phyloP scores from a whole-genome alignment of 306 rosid species.

The Rosa chinensis region DNA sequence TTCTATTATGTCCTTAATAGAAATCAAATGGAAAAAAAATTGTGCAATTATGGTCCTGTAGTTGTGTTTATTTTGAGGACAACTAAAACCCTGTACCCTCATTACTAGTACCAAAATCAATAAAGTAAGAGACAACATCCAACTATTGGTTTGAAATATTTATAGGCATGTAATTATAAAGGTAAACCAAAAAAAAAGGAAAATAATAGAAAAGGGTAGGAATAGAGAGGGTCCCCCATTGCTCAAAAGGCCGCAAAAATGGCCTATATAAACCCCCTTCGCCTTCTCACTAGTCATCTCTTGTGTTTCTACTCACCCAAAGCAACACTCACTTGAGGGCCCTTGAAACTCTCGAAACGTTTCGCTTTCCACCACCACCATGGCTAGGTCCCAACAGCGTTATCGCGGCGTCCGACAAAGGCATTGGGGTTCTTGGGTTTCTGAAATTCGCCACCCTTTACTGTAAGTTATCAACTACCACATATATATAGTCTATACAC shows the following conservation, averaged over 20 bases:
- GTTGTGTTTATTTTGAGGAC: not conserved
- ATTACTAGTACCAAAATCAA: not conserved
- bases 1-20: not conserved
- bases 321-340: not conserved
- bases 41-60: not conserved
- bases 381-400: slow-evolving; percentile 73
- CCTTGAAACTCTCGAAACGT: not conserved
- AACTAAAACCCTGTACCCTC: not conserved
- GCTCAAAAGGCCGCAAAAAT: slow-evolving; percentile 14
- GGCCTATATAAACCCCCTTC: slow-evolving; percentile 9
- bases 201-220: not conserved
- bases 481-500: not conserved
- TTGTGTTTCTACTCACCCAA: not conserved
- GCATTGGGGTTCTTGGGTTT: slow-evolving; percentile 94
- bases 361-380: slow-evolving; percentile 18
- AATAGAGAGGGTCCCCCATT: not conserved
- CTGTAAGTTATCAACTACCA: slow-evolving; percentile 20
- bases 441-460: slow-evolving; percentile 63
- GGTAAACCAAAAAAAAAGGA: not conserved
- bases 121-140: not conserved
- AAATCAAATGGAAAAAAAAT: not conserved
- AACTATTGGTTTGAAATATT: not conserved
- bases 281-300: not conserved
- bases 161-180: not conserved
- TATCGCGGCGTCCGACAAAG: slow-evolving; percentile 78